Evolutionary conservation across 164 flowering plant species (phyloP).

Genomic region (Malania oleifera): DNA sequence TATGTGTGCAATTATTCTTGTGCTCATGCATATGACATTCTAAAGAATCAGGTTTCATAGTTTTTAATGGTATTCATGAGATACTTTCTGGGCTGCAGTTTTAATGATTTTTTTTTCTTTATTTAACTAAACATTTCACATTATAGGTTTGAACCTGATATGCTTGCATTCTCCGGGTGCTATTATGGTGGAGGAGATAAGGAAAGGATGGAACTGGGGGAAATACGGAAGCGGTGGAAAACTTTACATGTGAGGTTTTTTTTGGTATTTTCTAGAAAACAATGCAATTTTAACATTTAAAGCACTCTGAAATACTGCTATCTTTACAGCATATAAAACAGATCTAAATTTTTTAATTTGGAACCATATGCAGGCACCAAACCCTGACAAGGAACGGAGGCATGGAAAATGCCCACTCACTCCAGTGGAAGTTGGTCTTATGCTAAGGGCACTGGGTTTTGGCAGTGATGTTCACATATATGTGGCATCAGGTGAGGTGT

Average conservation of each 20-base stretch:
- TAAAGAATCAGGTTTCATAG: no score
- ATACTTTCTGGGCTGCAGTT: neutral
- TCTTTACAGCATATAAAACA: no score
- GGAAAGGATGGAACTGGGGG: conserved; percentile 74
- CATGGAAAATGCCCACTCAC: conserved; percentile 98
- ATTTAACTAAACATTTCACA: conserved; percentile 8
- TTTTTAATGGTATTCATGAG: no score
- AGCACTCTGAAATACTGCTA: no score
- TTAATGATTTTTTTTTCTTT: neutral
- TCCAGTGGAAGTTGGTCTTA: conserved; percentile 94
- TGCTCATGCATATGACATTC: no score
- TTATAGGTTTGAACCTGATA: conserved; percentile 94
- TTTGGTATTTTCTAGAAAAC: no score
- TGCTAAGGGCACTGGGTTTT: conserved; percentile 93
- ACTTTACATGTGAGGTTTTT: conserved; percentile 85
- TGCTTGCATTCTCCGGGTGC: conserved; percentile 99
- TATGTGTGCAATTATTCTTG: no score
- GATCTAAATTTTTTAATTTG: neutral
- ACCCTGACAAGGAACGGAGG: conserved; percentile 93
- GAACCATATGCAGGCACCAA: conserved; percentile 42
- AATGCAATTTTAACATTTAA: no score
- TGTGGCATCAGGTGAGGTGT: conserved; percentile 97
- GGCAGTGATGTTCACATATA: conserved; percentile 85
- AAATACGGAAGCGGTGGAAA: conserved; percentile 92
- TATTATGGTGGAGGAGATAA: conserved; percentile 95